Base-by-base conservation (phyloP, 257 asterid species). In the Nicotiana tabacum region DNA sequence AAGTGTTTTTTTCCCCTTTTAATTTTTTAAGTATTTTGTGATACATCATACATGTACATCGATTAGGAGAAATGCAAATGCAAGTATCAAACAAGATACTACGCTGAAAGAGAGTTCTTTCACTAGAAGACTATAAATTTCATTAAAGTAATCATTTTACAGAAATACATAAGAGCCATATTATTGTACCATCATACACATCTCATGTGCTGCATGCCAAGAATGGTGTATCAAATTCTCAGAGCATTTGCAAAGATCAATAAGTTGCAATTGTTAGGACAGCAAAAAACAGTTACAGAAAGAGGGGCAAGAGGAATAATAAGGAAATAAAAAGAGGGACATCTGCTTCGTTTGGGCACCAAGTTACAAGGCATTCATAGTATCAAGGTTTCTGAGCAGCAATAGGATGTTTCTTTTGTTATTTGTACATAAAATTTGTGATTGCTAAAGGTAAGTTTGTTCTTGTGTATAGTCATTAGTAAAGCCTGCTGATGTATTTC, bases 11-110 rank as follows among this genome's bases (percentile, higher is more conserved):
- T 82, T 15, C 11, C 27, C 27, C 56, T 80, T 64, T 86, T 80
- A 82, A 82, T 87, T 78, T 83, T 85, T 83, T 82, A 87, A 81
- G 77, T 86, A 70, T 87, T 64, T 15, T 33, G 79, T 69, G 82
- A 21, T 77, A 33, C 66, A 29, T 46, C 21, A 27, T 53, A 18
- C 33, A 80, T 68, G 72, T 60, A 81, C 78, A 80, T 85, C 85
- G 77, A 56, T 82, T 64, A 60, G 62, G 46, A 66, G 64, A 84
- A 85, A 78, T 84, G 83, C 85, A 87, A 84, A 85, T 84, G 74
- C 84, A 51, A 48, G 87, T 68, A 79, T 83, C 60, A 78, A 84
- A 83, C 32, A 16, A 83, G 82, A 39, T 66, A 88, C 83, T 68
- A 81, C 56, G 83, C 83, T 58, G 58, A 33, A 82, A 77, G 66